Evolutionary conservation across 106 monocot species (phyloP).

Genomic region (Acorus calamus): DNA sequence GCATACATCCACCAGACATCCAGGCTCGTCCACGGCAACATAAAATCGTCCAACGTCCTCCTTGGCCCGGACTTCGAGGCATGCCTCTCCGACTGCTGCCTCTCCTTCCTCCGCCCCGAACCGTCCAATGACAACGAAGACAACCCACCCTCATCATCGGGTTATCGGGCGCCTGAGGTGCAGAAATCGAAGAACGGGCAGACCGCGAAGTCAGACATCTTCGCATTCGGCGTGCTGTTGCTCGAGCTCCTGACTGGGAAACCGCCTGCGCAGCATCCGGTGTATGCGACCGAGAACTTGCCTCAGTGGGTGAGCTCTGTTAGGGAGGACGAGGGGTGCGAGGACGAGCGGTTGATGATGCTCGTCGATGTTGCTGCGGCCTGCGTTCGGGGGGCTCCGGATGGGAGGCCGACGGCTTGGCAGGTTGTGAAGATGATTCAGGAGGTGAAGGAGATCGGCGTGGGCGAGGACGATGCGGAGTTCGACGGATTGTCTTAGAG

Average conservation of each 20-base stretch:
- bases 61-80: slow-evolving; percentile 91
- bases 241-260: slow-evolving; percentile 75
- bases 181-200: slow-evolving; percentile 33
- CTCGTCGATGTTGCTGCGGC: slow-evolving; percentile 52
- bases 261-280: slow-evolving; percentile 37
- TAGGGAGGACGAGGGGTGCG: slow-evolving; percentile 52
- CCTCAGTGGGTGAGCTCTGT: slow-evolving; percentile 54
- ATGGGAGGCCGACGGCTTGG: slow-evolving; percentile 71
- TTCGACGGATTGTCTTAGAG: background rate
- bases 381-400: slow-evolving; percentile 52
- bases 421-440: slow-evolving; percentile 94
- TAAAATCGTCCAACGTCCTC: slow-evolving; percentile 79
- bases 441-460: slow-evolving; percentile 52
- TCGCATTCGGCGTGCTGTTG: slow-evolving; percentile 74
- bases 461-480: slow-evolving; percentile 23
- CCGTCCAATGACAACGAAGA: slow-evolving; percentile 29
- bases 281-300: slow-evolving; percentile 28
- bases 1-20: slow-evolving; percentile 92
- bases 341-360: slow-evolving; percentile 68
- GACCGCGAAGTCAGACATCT: slow-evolving; percentile 75
- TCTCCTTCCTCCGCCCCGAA: slow-evolving; percentile 29
- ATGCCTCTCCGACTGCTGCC: slow-evolving; percentile 74
- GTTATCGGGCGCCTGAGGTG: slow-evolving; percentile 62
- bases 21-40: slow-evolving; percentile 69
- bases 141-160: slow-evolving; percentile 10